Conservation (phyloP, 2,329 filamentous ascomycete species). For the Scedosporium dehoogii region DNA sequence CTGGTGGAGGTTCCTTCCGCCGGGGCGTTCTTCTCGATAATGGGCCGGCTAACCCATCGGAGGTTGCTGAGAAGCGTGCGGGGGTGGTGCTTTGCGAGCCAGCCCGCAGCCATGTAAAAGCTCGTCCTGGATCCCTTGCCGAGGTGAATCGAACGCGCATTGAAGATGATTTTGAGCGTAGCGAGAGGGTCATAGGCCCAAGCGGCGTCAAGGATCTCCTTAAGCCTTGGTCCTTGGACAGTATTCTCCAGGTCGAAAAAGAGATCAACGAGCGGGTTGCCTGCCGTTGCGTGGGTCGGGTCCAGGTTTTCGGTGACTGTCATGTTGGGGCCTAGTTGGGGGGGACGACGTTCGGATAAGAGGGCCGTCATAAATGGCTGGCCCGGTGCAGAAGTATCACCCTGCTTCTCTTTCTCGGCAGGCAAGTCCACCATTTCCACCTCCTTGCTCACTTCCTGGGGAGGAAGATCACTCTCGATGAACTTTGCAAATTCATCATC, state of each 20-base stretch:
- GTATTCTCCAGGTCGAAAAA: conserved; percentile 40
- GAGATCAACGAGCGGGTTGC: conserved; percentile 38
- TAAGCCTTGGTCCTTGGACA: conserved; percentile 24
- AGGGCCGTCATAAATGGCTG: conserved; percentile 1
- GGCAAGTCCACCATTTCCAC: neutral
- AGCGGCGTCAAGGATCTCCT: conserved; percentile 31
- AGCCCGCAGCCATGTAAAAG: conserved; percentile 45
- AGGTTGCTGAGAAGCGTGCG: conserved; percentile 43
- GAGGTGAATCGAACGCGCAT: conserved; percentile 49
- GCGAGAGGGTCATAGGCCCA: conserved; percentile 37
- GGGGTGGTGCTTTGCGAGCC: conserved; percentile 45
- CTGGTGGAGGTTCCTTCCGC: conserved; percentile 21
- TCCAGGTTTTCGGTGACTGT: conserved; percentile 44
- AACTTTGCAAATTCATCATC: conserved; percentile 23
- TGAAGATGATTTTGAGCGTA: conserved; percentile 51
- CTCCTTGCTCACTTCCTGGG: neutral
- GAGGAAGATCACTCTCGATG: conserved; percentile 17
- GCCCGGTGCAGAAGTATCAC: neutral
- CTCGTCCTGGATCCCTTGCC: conserved; percentile 38
- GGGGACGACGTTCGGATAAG: neutral
- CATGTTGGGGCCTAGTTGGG: conserved; percentile 22
- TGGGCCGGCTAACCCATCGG: conserved; percentile 42
- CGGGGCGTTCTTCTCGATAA: conserved; percentile 42
- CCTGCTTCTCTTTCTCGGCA: neutral
- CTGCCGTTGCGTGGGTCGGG: conserved; percentile 35